phyloP scores from a whole-genome alignment of 768 basidiomycete species.

The Russula abietina region DNA sequence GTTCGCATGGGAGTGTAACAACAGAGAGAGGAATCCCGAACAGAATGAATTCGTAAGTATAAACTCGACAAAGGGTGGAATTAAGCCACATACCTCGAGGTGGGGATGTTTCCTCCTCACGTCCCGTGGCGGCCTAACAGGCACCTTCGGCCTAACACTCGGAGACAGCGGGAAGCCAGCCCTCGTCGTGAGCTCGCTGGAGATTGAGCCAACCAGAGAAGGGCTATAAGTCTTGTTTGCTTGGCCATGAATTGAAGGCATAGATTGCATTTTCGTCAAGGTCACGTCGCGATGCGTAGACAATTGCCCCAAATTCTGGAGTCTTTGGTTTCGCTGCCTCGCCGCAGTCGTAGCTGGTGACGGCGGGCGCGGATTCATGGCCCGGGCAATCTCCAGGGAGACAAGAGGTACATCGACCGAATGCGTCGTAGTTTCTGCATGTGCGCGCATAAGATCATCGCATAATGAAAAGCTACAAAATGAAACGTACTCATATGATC shows the following conservation, averaged over 20 bases:
- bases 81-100: constrained; percentile 22
- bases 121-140: constrained; percentile 67
- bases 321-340: constrained; percentile 75
- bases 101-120: constrained; percentile 40
- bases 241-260: constrained; percentile 33
- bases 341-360: constrained; percentile 83
- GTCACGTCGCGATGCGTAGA: constrained; percentile 72
- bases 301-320: constrained; percentile 78
- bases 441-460: not conserved
- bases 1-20: constrained; percentile 12
- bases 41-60: not conserved
- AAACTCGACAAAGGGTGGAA: not conserved
- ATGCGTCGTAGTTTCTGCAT: constrained; percentile 80
- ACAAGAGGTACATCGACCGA: constrained; percentile 96
- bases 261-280: constrained; percentile 43
- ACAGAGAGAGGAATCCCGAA: constrained; percentile 6
- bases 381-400: constrained; percentile 86
- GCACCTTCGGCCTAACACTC: constrained; percentile 32
- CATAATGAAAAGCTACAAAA: not conserved
- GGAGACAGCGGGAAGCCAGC: constrained; percentile 8
- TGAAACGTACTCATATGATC: constrained; percentile 75
- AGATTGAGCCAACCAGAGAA: constrained; percentile 49
- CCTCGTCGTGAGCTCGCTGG: constrained; percentile 28
- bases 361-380: constrained; percentile 94
- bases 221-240: constrained; percentile 34